These are phyloP conservation scores for Coniosporium apollinis DNA, from an alignment of 495 filamentous ascomycete species.

Conservation along the genomic window DNA sequence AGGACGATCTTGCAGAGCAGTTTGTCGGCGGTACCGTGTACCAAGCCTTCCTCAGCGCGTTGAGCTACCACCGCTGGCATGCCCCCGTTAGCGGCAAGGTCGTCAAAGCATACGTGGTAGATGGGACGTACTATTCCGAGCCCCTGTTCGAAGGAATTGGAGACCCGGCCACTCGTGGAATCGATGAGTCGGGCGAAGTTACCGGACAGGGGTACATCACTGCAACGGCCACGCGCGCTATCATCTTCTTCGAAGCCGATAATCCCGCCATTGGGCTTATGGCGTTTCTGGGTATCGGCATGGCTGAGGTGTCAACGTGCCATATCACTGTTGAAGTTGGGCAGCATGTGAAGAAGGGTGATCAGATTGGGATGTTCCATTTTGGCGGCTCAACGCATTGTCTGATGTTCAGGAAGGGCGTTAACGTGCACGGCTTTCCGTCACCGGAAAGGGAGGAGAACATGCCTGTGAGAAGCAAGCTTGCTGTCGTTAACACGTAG, in stretches of 20 bases:
- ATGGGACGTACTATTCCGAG: conserved; percentile 55
- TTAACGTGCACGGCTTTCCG: conserved; percentile 27
- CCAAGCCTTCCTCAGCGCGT: conserved; percentile 18
- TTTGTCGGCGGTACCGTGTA: conserved; percentile 19
- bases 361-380: conserved; percentile 58
- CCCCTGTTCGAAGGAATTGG: conserved; percentile 34
- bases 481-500: conserved; percentile 35
- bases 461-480: conserved; percentile 36
- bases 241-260: conserved; percentile 55
- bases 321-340: conserved; percentile 47
- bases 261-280: conserved; percentile 47
- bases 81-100: conserved; percentile 16
- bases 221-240: conserved; percentile 37
- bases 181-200: conserved; percentile 21
- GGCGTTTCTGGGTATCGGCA: conserved; percentile 48
- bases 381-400: conserved; percentile 53
- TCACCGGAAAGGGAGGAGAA: conserved; percentile 31
- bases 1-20: conserved; percentile 10
- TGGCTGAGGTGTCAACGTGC: conserved; percentile 54
- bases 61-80: conserved; percentile 22
- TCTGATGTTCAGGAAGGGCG: conserved; percentile 33
- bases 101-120: conserved; percentile 12
- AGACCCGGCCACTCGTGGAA: conserved; percentile 18
- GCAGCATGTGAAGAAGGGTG: conserved; percentile 43
- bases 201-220: conserved; percentile 40